Evolutionary conservation across 352 stramenopile species (phyloP).

Genomic region (Saprolegnia parasitica): DNA sequence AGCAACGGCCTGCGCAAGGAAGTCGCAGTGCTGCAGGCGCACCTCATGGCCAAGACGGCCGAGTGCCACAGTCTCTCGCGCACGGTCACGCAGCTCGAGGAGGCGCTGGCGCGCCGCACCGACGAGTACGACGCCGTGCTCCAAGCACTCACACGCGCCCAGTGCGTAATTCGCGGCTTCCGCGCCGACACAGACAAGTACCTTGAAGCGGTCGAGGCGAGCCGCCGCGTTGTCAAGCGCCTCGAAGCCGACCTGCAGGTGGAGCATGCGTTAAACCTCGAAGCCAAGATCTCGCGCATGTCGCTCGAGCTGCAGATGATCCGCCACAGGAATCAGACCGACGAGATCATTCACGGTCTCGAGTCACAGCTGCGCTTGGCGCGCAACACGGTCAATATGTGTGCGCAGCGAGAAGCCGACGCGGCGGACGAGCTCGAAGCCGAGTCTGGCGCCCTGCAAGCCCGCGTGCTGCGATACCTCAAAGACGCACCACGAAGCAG

Average conservation of each 20-base stretch:
- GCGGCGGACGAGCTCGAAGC: not conserved
- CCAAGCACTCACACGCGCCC: not conserved
- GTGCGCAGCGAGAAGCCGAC: not conserved
- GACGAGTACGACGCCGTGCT: not conserved
- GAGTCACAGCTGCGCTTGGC: constrained; percentile 1
- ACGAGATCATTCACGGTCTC: constrained; percentile 8
- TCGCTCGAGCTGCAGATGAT: constrained; percentile 14
- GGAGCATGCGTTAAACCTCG: constrained; percentile 2
- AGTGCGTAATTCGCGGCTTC: not conserved
- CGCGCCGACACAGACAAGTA: not conserved
- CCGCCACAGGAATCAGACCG: not conserved
- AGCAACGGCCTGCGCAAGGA: not conserved
- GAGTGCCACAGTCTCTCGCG: not conserved
- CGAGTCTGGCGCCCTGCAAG: not conserved
- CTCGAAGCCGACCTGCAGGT: constrained; percentile 14
- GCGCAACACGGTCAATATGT: constrained; percentile 5
- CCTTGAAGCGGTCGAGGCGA: not conserved
- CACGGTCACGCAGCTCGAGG: not conserved
- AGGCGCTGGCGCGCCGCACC: not conserved
- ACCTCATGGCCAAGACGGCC: not conserved
- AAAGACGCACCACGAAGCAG: constrained; percentile 7
- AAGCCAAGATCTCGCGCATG: constrained; percentile 13
- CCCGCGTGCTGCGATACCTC: constrained; percentile 8
- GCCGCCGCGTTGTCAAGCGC: not conserved
- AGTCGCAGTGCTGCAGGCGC: not conserved